Conservation (phyloP, 2,329 filamentous ascomycete species). For the Sarocladiaceae sp. region DNA sequence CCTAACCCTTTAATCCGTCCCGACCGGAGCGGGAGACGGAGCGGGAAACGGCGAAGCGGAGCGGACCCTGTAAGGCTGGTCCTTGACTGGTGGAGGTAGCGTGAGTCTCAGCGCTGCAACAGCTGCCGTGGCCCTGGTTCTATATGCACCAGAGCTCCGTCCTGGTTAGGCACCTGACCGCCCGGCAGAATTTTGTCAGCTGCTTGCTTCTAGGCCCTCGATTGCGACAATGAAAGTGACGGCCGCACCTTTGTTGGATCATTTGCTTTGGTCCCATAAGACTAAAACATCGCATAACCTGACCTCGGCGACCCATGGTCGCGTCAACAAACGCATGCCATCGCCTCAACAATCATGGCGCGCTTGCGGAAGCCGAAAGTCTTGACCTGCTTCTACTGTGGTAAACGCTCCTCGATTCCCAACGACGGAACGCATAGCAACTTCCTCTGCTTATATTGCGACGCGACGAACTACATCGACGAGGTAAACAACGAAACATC, state of each 20-base stretch:
- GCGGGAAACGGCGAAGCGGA: too few relatives aligned
- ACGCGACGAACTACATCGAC: slow-evolving; percentile 84
- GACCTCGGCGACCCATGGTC: not conserved
- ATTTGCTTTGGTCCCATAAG: too few relatives aligned
- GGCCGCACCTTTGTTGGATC: slow-evolving; percentile 3
- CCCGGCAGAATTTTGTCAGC: slow-evolving; percentile 29
- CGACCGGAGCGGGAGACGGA: not conserved
- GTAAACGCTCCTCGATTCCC: slow-evolving; percentile 54
- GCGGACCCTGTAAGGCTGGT: too few relatives aligned
- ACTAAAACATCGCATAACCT: too few relatives aligned
- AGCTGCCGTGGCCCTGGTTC: too few relatives aligned
- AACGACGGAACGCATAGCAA: slow-evolving; percentile 53
- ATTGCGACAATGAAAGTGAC: too few relatives aligned
- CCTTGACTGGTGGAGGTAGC: too few relatives aligned
- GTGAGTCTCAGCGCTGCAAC: too few relatives aligned
- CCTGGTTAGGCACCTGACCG: slow-evolving; percentile 17
- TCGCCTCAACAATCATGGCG: slow-evolving; percentile 29
- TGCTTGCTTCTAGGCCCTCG: too few relatives aligned
- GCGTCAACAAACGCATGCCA: not conserved
- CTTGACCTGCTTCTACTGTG: slow-evolving; percentile 79
- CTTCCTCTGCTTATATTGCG: slow-evolving; percentile 73
- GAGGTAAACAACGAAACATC: slow-evolving; percentile 46
- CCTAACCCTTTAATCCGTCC: too few relatives aligned
- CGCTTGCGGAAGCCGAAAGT: slow-evolving; percentile 34
- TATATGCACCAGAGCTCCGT: too few relatives aligned